These are phyloP conservation scores for Thermomucor indicae-seudaticae DNA, from an alignment of 371 early-diverging fungal species.

Conservation along the genomic window DNA sequence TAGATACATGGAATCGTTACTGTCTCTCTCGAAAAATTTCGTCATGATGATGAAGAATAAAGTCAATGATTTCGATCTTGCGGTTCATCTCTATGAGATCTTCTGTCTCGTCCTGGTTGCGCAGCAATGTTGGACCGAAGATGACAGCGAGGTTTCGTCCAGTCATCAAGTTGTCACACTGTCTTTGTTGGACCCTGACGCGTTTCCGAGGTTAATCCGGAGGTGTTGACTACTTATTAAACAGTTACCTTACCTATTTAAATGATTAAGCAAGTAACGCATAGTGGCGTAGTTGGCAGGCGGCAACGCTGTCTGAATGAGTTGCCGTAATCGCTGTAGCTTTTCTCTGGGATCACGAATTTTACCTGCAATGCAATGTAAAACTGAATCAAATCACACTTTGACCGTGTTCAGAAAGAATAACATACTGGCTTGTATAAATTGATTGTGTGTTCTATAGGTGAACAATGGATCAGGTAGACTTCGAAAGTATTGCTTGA, in stretches of 20 bases:
- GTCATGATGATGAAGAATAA: constrained; percentile 37
- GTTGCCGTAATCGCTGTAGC: constrained; percentile 22
- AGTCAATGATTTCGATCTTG: constrained; percentile 76
- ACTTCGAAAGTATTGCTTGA: constrained; percentile 93
- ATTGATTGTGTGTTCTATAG: constrained; percentile 69
- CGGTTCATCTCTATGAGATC: constrained; percentile 78
- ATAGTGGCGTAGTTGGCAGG: constrained; percentile 44
- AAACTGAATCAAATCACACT: no score
- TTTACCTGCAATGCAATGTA: no score
- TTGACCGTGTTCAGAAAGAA: no score
- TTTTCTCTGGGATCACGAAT: no score
- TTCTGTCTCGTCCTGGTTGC: constrained; percentile 56
- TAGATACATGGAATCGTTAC: no score
- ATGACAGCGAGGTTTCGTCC: constrained; percentile 87
- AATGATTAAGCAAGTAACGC: constrained; percentile 26
- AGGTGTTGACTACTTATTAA: no score
- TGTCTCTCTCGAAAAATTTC: constrained; percentile 15
- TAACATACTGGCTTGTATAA: constrained; percentile 71
- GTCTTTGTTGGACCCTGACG: no score
- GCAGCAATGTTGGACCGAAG: constrained; percentile 88
- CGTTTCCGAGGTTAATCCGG: no score
- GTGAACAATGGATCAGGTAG: constrained; percentile 91
- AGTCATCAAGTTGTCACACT: constrained; percentile 82
- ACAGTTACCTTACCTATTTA: constrained; percentile 24
- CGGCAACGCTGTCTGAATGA: constrained; percentile 26